Conservation (phyloP, 2,329 filamentous ascomycete genomes). For the Apiospora aurea region DNA sequence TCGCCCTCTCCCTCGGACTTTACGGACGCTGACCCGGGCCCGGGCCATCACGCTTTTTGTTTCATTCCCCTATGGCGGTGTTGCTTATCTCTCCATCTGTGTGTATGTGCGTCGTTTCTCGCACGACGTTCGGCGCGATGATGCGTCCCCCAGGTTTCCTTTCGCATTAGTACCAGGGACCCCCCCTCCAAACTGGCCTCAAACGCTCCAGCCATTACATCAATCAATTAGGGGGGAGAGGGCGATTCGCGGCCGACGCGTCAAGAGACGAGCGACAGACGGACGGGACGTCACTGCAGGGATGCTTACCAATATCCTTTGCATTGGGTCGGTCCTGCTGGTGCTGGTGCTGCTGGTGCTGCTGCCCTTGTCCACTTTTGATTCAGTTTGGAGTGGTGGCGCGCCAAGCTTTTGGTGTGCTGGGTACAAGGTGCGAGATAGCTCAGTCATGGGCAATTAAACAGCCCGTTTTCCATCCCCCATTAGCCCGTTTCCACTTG, state of each 20-base stretch:
- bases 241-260: slow-evolving; percentile 18
- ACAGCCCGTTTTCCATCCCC: slow-evolving; percentile 14
- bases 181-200: not conserved
- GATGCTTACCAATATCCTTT: slow-evolving; percentile 20
- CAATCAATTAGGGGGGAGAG: not conserved
- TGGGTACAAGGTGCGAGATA: not conserved
- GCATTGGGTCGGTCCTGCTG: slow-evolving; percentile 9
- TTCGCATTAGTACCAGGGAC: not conserved
- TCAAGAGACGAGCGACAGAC: not conserved
- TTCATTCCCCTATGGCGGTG: not conserved
- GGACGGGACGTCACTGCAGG: slow-evolving; percentile 12
- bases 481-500: slow-evolving; percentile 20
- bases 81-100: not conserved
- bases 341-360: not conserved
- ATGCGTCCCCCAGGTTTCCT: not conserved
- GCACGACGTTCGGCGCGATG: slow-evolving; percentile 3
- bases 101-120: slow-evolving; percentile 8
- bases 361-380: not conserved
- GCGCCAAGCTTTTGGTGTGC: slow-evolving; percentile 14
- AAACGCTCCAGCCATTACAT: not conserved
- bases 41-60: not conserved
- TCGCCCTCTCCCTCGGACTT: not conserved
- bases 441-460: slow-evolving; percentile 6
- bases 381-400: slow-evolving; percentile 6
- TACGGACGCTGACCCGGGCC: slow-evolving; percentile 6